A percentile compares a stretch with the other conserved stretches of the same genome.
These are phyloP conservation scores for Bretziella fagacearum DNA, from an alignment of 2,329 filamentous ascomycete genomes.

Conservation along the genomic window DNA sequence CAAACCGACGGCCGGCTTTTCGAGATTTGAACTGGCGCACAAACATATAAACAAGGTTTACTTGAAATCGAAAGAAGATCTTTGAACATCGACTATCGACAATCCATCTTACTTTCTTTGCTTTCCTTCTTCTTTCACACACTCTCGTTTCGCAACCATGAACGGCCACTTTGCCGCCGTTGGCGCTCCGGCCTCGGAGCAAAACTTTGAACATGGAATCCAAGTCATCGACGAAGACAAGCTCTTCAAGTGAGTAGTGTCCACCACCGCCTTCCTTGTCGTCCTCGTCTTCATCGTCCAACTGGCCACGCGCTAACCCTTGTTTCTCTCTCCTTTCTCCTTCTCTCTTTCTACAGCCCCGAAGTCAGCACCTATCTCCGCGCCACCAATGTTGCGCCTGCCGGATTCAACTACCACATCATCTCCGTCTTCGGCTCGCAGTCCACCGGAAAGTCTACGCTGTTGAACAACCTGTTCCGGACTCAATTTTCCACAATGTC, in stretches of 20 bases:
- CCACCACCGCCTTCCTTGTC: background rate
- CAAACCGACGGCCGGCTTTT: too few species aligned
- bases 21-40: too few species aligned
- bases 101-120: background rate
- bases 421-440: constrained; percentile 98
- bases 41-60: too few species aligned
- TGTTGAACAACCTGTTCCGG: constrained; percentile 89
- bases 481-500: constrained; percentile 97
- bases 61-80: too few species aligned
- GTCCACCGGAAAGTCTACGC: constrained; percentile 93
- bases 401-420: constrained; percentile 97
- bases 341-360: constrained; percentile 33
- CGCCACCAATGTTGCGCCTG: constrained; percentile 60
- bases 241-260: constrained; percentile 65
- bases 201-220: constrained; percentile 78
- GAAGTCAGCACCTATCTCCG: constrained; percentile 70
- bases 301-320: constrained; percentile 14
- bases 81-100: too few species aligned
- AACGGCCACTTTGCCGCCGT: constrained; percentile 69
- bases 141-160: constrained; percentile 27
- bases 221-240: constrained; percentile 85
- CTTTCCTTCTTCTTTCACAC: background rate
- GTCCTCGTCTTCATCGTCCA: background rate
- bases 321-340: constrained; percentile 3
- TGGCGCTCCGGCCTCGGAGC: constrained; percentile 44